Evolutionary conservation across 352 stramenopile species (phyloP), one percentile per base, ranked within the genome.

Genomic region (Blastocystis sp.): DNA sequence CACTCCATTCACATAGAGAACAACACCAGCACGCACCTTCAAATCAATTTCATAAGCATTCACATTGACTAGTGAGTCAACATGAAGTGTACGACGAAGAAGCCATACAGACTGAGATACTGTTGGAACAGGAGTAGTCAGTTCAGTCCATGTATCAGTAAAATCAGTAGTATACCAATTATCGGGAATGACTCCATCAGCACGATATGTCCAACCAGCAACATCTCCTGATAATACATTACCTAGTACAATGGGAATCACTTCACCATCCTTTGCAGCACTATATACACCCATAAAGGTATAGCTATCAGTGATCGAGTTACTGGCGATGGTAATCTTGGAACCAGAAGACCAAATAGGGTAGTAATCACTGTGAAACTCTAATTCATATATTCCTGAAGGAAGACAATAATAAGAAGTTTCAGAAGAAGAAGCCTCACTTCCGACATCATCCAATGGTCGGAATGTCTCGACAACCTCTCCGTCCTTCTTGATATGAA

Each of bases 1-100:
- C 5, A 77, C 1, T 27, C 66, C 66, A 35, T 77, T 77, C 15
- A 80, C 24, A 37, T 80, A 80, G n/a, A 80, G 17, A 17, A 80
- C 15, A 27, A 59, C 17, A 51, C 69, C 69, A 5, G 69, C 5
- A 37, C 54, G 44, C 15, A 51, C 15, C n/a, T 40, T 51, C 44
- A 80, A 19, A 19, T 51, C 17, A 13, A 80, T 33, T 37, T 80
- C 69, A 33, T 64, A 80, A 19, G 48, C 69, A 4, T 30, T 51
- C 4, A 56, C 5, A n/a, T 53, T 37, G 5, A n/a, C 54, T n/a
- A 57, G 6, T 7, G 69, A n/a, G 5, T 40, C n/a, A 51, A 80
- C 59, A 19, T 40, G 19, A 27, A 80, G 15, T n/a, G 24, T 40
- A 17, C 24, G 15, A 33, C 69, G 44, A 2, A 80, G 59, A 5